Percentiles rank a stretch among this genome's conserved stretches.
Conservation (phyloP, 257 asterid species). For the Ilex asprella region DNA sequence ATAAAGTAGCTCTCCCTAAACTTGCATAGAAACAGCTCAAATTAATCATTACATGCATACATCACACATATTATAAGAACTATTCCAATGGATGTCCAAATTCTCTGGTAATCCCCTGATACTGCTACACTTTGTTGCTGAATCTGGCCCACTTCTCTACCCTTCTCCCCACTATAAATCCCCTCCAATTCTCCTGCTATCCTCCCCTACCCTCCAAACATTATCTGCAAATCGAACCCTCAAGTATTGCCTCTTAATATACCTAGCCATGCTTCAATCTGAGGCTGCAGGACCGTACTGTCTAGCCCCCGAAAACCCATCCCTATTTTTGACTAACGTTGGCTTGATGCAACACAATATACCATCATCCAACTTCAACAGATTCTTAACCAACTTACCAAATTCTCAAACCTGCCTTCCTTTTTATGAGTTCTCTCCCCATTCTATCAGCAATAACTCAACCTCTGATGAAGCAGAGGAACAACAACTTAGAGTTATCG, state of each 20-base stretch:
- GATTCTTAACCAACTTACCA: conserved; percentile 26
- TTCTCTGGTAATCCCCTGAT: no score
- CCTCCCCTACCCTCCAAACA: conserved; percentile 21
- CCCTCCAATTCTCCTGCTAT: conserved; percentile 33
- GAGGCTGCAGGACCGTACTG: conserved; percentile 45
- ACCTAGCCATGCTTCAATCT: conserved; percentile 45
- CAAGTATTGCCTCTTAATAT: conserved; percentile 7
- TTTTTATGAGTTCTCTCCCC: conserved; percentile 28
- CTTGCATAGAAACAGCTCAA: no score
- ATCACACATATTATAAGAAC: no score
- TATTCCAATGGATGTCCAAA: no score
- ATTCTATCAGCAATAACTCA: conserved; percentile 46
- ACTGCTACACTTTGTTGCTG: no score
- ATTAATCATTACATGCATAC: no score
- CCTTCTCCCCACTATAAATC: conserved; percentile 57
- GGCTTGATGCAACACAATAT: conserved; percentile 32
- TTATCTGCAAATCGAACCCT: conserved; percentile 7
- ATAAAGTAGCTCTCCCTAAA: no score
- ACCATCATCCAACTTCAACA: conserved; percentile 34
- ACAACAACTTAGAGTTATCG: conserved; percentile 35
- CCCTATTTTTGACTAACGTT: conserved; percentile 35
- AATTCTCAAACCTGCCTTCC: conserved; percentile 21
- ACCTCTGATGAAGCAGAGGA: conserved; percentile 79
- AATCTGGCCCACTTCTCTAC: background rate
- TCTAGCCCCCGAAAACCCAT: conserved; percentile 35